These are phyloP conservation scores for Dioszegia aurantiaca DNA, from an alignment of 768 basidiomycete genomes.

Conservation along the genomic window DNA sequence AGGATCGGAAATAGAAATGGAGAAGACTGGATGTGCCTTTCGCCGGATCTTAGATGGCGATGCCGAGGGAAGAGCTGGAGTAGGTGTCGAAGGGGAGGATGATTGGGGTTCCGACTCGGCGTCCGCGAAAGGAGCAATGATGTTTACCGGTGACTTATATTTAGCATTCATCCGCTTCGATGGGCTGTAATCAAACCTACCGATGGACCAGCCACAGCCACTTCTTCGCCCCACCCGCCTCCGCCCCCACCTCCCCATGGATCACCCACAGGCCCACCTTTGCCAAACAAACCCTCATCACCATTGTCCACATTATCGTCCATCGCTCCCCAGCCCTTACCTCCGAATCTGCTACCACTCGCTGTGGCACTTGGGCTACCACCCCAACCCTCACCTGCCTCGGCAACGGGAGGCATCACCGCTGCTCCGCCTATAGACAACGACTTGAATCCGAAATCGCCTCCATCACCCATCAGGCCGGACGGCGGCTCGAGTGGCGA, in stretches of 20 bases:
- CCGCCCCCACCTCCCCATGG: slow-evolving; percentile 1
- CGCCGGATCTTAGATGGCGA: slow-evolving; percentile 10
- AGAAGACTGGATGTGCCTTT: slow-evolving; percentile 61
- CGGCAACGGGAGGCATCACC: neutral
- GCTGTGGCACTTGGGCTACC: neutral
- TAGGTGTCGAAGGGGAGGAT: neutral
- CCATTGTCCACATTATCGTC: slow-evolving; percentile 30
- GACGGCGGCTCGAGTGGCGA: slow-evolving; percentile 42
- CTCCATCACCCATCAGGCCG: neutral
- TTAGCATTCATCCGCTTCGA: neutral
- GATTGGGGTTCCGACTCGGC: neutral
- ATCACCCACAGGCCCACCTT: slow-evolving; percentile 26
- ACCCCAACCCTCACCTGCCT: slow-evolving; percentile 12
- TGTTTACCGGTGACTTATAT: neutral
- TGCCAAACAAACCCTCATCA: slow-evolving; percentile 39
- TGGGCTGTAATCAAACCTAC: neutral
- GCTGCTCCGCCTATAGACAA: slow-evolving; percentile 33
- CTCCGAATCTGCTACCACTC: slow-evolving; percentile 26
- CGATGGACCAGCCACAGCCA: slow-evolving; percentile 4
- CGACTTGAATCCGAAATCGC: slow-evolving; percentile 39
- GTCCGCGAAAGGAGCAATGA: neutral
- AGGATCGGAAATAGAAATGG: slow-evolving; percentile 91
- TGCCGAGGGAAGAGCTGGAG: neutral
- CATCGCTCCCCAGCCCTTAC: slow-evolving; percentile 43
- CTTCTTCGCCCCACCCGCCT: slow-evolving; percentile 16